Percentiles rank a stretch among this genome's conserved stretches.
These are phyloP conservation scores for Pisolithus microcarpus DNA, from an alignment of 768 basidiomycete species.

Conservation along the genomic window DNA sequence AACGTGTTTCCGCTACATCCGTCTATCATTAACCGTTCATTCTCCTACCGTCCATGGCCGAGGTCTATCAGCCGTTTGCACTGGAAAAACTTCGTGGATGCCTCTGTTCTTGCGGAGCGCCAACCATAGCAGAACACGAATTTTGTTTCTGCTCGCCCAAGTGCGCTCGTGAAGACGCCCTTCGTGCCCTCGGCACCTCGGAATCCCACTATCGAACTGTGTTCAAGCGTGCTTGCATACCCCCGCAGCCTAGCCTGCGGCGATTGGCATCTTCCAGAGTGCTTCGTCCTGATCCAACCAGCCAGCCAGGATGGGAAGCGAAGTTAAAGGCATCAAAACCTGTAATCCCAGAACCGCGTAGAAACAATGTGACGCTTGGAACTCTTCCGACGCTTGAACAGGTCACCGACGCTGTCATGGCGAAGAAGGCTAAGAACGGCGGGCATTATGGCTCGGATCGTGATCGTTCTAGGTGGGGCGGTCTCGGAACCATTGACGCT, in stretches of 20 bases:
- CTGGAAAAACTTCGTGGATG: constrained; percentile 4
- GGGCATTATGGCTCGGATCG: background rate
- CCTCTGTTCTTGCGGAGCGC: constrained; percentile 22
- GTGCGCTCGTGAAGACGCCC: constrained; percentile 23
- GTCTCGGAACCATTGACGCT: background rate
- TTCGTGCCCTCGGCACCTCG: constrained; percentile 16
- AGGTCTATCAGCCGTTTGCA: constrained; percentile 3
- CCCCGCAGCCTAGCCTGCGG: background rate
- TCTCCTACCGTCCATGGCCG: background rate
- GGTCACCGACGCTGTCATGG: constrained; percentile 9
- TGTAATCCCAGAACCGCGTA: background rate
- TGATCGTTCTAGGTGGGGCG: constrained; percentile 3
- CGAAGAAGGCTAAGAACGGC: constrained; percentile 2
- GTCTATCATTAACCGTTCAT: background rate
- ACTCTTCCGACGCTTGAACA: constrained; percentile 16
- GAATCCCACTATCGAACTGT: constrained; percentile 22
- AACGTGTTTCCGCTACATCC: background rate
- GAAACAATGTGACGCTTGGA: background rate
- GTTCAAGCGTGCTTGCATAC: constrained; percentile 12
- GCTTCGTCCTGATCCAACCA: background rate
- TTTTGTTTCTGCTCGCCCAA: constrained; percentile 22
- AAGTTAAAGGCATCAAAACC: background rate
- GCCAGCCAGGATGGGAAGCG: background rate
- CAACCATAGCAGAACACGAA: constrained; percentile 19
- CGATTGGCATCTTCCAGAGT: background rate